Conservation (phyloP, 2,329 filamentous ascomycete species). For the Pleoardoris graminearum region DNA sequence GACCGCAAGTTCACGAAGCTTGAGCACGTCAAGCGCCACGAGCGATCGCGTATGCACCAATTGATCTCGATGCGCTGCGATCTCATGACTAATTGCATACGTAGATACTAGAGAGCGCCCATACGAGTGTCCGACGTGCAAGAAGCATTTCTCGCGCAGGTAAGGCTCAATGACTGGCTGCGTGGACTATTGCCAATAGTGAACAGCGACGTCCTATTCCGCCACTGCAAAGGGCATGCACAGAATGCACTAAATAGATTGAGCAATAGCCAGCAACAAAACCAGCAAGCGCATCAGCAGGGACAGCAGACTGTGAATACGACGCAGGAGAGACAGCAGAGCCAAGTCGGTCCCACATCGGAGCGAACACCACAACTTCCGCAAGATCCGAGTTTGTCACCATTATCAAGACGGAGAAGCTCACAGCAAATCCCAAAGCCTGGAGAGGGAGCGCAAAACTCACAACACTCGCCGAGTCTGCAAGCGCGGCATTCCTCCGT, state of each 20-base stretch:
- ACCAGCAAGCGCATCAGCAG: slow-evolving; percentile 30
- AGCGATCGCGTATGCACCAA: slow-evolving; percentile 55
- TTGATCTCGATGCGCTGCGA: slow-evolving; percentile 9
- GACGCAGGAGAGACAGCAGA: slow-evolving; percentile 25
- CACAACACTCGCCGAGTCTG: slow-evolving; percentile 22
- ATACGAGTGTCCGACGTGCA: slow-evolving; percentile 58
- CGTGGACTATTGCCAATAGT: slow-evolving; percentile 24
- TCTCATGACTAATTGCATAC: slow-evolving; percentile 22
- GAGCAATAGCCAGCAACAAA: slow-evolving; percentile 36
- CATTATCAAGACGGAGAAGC: slow-evolving; percentile 28
- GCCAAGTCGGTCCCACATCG: slow-evolving; percentile 23
- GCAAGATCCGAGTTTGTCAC: slow-evolving; percentile 33
- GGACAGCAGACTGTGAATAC: slow-evolving; percentile 20
- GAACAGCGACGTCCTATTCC: slow-evolving; percentile 54
- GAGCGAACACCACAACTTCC: slow-evolving; percentile 25
- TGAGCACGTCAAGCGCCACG: slow-evolving; percentile 60
- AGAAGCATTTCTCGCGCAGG: slow-evolving; percentile 60
- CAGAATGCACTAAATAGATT: slow-evolving; percentile 46
- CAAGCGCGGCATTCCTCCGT: slow-evolving; percentile 18
- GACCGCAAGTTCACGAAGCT: slow-evolving; percentile 60
- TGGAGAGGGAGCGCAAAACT: slow-evolving; percentile 20
- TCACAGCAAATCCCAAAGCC: slow-evolving; percentile 28
- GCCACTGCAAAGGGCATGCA: slow-evolving; percentile 56
- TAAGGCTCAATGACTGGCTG: slow-evolving; percentile 28
- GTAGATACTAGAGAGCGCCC: slow-evolving; percentile 59